Conservation (phyloP, 2,329 filamentous ascomycete species). For the Atkinsonella texensis region DNA sequence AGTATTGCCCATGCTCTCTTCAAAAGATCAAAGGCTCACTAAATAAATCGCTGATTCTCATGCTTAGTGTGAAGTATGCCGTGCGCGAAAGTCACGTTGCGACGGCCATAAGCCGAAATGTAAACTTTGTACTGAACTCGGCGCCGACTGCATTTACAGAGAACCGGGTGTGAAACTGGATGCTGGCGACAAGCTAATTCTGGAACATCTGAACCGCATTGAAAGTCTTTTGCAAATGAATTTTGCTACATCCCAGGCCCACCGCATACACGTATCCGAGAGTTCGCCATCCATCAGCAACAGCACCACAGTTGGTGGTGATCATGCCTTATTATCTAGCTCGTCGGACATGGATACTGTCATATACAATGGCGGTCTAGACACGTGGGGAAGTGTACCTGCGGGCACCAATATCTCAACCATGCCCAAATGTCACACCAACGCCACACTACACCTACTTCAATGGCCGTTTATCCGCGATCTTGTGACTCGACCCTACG, state of each 20-base stretch:
- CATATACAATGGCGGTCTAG: constrained; percentile 53
- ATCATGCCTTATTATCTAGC: constrained; percentile 36
- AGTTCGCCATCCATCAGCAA: constrained; percentile 55
- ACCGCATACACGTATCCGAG: constrained; percentile 43
- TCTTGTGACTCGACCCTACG: constrained; percentile 63
- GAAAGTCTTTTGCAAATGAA: constrained; percentile 67
- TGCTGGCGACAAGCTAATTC: constrained; percentile 73
- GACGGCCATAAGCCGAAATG: constrained; percentile 74
- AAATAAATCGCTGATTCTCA: not conserved
- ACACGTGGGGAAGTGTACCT: constrained; percentile 53
- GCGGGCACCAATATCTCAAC: constrained; percentile 58
- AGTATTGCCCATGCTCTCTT: constrained; percentile 15
- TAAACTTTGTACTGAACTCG: constrained; percentile 70
- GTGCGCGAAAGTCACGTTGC: constrained; percentile 67
- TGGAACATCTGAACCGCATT: constrained; percentile 66
- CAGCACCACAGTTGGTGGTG: constrained; percentile 46
- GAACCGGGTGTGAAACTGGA: constrained; percentile 82
- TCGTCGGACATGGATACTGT: constrained; percentile 36
- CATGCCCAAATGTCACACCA: constrained; percentile 78
- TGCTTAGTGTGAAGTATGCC: constrained; percentile 64
- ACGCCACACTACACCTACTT: constrained; percentile 63
- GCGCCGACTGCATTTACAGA: constrained; percentile 72
- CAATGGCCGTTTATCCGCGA: constrained; percentile 74
- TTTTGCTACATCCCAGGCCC: constrained; percentile 38
- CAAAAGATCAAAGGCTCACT: not conserved